phyloP scores from a whole-genome alignment of 345 rosid species.

The Ceriops zippeliana region DNA sequence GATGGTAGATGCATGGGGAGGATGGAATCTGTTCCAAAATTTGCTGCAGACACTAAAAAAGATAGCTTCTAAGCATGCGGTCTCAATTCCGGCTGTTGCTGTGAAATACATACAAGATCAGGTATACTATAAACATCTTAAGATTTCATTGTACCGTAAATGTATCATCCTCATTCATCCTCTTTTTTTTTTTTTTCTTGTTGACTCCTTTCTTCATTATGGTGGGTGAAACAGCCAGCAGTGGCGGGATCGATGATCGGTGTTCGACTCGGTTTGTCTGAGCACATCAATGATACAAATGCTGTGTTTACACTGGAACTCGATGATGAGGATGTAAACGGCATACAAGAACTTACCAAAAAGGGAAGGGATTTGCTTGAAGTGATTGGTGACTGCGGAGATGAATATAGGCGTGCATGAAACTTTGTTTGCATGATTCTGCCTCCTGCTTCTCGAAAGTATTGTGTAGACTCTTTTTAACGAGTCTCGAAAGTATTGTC shows the following conservation, averaged over 20 bases:
- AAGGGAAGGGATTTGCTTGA: constrained; percentile 68
- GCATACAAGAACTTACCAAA: constrained; percentile 53
- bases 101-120: constrained; percentile 79
- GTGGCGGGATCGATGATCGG: constrained; percentile 97
- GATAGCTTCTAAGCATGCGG: constrained; percentile 74
- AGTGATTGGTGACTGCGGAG: constrained; percentile 96
- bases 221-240: constrained; percentile 48
- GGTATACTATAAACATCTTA: constrained; percentile 29
- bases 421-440: background rate
- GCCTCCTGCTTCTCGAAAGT: background rate
- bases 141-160: background rate
- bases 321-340: constrained; percentile 70
- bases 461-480: background rate
- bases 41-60: constrained; percentile 63
- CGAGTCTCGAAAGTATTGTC: too few relatives aligned
- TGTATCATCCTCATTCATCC: background rate
- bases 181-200: background rate
- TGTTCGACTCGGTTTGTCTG: constrained; percentile 77
- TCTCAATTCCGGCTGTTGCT: constrained; percentile 83
- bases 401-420: constrained; percentile 68
- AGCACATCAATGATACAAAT: constrained; percentile 66
- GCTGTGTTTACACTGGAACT: constrained; percentile 69
- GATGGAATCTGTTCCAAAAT: constrained; percentile 81
- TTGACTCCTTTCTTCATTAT: background rate
- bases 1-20: constrained; percentile 99